Percentiles rank a stretch among this genome's conserved stretches.
These are phyloP conservation scores for Candida corydali DNA, from an alignment of 805 yeast genomes.

Conservation along the genomic window DNA sequence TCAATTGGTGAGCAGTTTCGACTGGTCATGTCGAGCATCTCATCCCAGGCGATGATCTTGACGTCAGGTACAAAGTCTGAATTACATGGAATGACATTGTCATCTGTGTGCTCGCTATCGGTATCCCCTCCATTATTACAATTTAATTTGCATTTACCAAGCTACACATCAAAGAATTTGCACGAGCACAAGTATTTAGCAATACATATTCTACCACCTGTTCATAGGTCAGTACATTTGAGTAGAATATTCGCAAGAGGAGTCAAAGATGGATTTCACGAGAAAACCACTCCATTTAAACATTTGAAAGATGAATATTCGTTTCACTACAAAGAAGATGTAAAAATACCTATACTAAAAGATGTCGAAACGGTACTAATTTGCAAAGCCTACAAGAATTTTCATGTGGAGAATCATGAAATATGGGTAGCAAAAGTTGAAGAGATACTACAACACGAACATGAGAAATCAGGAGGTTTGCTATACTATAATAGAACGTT, in stretches of 20 bases:
- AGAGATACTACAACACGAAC: slow-evolving; percentile 41
- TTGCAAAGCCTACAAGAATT: slow-evolving; percentile 50
- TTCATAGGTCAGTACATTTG: slow-evolving; percentile 46
- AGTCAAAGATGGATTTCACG: slow-evolving; percentile 46
- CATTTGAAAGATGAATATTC: slow-evolving; percentile 25
- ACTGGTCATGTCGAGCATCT: slow-evolving; percentile 32
- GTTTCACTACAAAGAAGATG: slow-evolving; percentile 7
- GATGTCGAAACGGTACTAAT: slow-evolving; percentile 59
- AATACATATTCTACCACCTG: slow-evolving; percentile 71
- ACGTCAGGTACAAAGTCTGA: slow-evolving; percentile 26
- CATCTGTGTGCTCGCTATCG: slow-evolving; percentile 81
- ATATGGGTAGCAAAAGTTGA: slow-evolving; percentile 81
- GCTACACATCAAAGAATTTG: slow-evolving; percentile 67
- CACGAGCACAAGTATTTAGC: slow-evolving; percentile 59
- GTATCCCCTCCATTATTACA: slow-evolving; percentile 79
- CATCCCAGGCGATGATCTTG: slow-evolving; percentile 42
- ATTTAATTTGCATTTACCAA: slow-evolving; percentile 84
- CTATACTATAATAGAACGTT: slow-evolving; percentile 62
- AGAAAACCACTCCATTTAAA: slow-evolving; percentile 54
- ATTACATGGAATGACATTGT: slow-evolving; percentile 75
- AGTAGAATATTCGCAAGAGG: slow-evolving; percentile 65
- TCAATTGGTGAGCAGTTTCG: slow-evolving; percentile 17
- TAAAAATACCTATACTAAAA: slow-evolving; percentile 49
- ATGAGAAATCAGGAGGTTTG: slow-evolving; percentile 51
- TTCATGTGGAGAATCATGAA: slow-evolving; percentile 78